Percentiles rank a stretch among this genome's conserved stretches.
Conservation (phyloP, 805 yeast species). For the Komagataella pseudopastoris region DNA sequence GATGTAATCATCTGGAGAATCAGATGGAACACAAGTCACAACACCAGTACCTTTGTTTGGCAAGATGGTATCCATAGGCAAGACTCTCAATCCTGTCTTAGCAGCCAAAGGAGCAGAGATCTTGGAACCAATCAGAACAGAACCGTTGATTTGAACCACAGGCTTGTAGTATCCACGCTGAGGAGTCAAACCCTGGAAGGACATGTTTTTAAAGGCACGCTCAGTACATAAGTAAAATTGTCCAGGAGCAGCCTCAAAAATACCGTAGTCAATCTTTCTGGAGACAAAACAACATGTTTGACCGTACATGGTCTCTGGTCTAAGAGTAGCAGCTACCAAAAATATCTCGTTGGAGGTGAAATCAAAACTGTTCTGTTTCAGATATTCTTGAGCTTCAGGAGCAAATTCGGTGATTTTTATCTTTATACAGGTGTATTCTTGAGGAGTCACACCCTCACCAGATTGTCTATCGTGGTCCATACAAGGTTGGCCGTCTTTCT, state of each 20-base stretch:
- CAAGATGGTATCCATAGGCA: conserved; percentile 96
- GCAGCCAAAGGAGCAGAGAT: conserved; percentile 76
- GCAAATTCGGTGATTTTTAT: conserved; percentile 56
- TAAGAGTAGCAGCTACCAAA: conserved; percentile 90
- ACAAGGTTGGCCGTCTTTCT: conserved; percentile 98
- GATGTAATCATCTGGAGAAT: conserved; percentile 93
- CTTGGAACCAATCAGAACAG: conserved; percentile 69
- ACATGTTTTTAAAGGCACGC: conserved; percentile 96
- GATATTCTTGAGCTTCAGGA: conserved; percentile 37
- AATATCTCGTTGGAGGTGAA: conserved; percentile 47
- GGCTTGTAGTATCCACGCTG: conserved; percentile 66
- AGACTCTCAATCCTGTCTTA: conserved; percentile 56
- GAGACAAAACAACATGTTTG: conserved; percentile 97
- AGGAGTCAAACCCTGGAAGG: conserved; percentile 87
- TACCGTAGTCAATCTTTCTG: conserved; percentile 85
- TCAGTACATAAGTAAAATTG: conserved; percentile 78
- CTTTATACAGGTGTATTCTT: conserved; percentile 91
- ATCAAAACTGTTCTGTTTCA: conserved; percentile 35
- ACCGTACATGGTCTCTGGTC: conserved; percentile 99
- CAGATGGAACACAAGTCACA: conserved; percentile 98
- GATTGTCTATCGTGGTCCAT: conserved; percentile 97
- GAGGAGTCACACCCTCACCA: conserved; percentile 96
- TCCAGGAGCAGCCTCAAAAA: conserved; percentile 71
- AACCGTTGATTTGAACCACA: conserved; percentile 49
- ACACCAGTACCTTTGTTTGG: conserved; percentile 98